Evolutionary conservation across 2,329 filamentous ascomycete genomes (phyloP).

Genomic region (Fusarium buharicum): DNA sequence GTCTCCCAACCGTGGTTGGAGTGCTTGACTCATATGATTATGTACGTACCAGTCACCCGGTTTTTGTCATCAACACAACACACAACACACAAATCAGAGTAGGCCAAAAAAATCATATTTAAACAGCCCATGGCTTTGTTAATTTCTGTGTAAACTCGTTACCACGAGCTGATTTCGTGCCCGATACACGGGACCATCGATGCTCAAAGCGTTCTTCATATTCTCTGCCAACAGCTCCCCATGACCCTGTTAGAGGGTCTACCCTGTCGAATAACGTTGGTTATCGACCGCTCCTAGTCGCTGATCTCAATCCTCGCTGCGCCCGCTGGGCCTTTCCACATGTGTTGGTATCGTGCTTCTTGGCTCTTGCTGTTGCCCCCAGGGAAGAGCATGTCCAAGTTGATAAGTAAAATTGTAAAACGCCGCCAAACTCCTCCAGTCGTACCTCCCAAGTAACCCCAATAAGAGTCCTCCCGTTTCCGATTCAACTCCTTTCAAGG

Average conservation of each 20-base stretch:
- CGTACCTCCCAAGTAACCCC: conserved; percentile 36
- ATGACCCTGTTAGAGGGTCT: conserved; percentile 17
- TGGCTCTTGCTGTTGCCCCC: conserved; percentile 38
- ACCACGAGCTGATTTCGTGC: conserved; percentile 38
- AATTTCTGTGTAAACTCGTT: conserved; percentile 41
- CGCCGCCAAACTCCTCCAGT: conserved; percentile 45
- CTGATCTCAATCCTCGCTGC: conserved; percentile 28
- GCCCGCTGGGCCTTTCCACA: conserved; percentile 25
- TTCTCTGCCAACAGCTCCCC: conserved; percentile 20
- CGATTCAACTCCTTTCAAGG: conserved; percentile 35
- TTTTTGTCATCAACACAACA: conserved; percentile 14
- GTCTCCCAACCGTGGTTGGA: not conserved
- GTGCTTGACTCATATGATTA: conserved; percentile 21
- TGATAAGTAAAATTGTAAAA: conserved; percentile 39
- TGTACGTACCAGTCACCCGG: conserved; percentile 20
- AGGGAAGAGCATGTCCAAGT: conserved; percentile 41
- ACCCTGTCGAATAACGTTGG: conserved; percentile 1
- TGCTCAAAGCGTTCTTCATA: conserved; percentile 24
- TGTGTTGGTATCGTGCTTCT: conserved; percentile 46
- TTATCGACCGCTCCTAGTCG: conserved; percentile 26
- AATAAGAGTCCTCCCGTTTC: conserved; percentile 31
- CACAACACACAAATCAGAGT: conserved; percentile 29
- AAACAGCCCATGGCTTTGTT: conserved; percentile 44
- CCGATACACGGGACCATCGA: conserved; percentile 35
- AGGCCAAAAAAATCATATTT: conserved; percentile 31